Conservation (phyloP, 768 basidiomycete genomes). For the Asterophora lycoperdoides region DNA sequence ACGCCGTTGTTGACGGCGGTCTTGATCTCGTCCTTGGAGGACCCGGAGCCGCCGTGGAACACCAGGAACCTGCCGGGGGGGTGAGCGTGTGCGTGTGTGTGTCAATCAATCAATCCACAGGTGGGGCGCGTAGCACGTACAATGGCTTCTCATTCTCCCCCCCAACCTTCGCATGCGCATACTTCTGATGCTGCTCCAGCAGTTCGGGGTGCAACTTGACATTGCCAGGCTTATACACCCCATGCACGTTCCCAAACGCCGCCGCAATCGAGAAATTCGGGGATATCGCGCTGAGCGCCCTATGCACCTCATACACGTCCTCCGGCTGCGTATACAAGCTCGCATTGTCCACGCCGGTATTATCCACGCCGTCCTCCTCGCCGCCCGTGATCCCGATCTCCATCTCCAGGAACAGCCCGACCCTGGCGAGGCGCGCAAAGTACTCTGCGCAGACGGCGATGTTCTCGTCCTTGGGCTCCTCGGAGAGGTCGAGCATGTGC, state of each 20-base stretch:
- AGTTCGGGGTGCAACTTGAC: conserved; percentile 91
- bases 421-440: conserved; percentile 89
- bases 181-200: conserved; percentile 85
- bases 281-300: conserved; percentile 75
- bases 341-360: conserved; percentile 91
- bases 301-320: conserved; percentile 90
- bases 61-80: conserved; percentile 96
- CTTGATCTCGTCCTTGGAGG: conserved; percentile 91
- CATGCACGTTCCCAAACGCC: conserved; percentile 98
- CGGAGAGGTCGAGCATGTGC: conserved; percentile 98
- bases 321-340: conserved; percentile 96
- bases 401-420: conserved; percentile 99
- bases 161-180: conserved; percentile 64
- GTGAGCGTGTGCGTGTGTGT: no score
- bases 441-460: conserved; percentile 91
- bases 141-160: conserved; percentile 69
- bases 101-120: no score
- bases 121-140: conserved; percentile 40
- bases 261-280: conserved; percentile 98
- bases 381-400: conserved; percentile 99
- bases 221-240: conserved; percentile 99
- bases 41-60: conserved; percentile 99
- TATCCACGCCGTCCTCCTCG: conserved; percentile 99
- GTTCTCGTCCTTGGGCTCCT: conserved; percentile 89
- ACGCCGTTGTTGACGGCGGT: conserved; percentile 91